Conservation (phyloP, 2,329 filamentous ascomycete genomes). For the Pseudocercospora musae region DNA sequence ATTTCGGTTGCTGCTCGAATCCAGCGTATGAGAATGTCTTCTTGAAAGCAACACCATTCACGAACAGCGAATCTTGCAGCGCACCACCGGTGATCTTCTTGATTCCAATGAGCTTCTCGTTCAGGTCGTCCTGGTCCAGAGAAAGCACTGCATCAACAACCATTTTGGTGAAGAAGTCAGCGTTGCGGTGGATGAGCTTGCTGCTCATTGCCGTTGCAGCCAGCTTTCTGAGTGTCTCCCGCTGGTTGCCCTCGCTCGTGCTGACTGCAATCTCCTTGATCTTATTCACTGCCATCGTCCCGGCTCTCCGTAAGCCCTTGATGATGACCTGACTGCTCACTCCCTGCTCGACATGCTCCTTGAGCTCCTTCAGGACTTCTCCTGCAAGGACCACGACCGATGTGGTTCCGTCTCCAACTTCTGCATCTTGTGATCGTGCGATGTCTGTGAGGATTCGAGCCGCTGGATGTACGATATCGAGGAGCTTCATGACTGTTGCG, state of each 20-base stretch:
- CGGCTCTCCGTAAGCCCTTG: conserved; percentile 87
- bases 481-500: conserved; percentile 98
- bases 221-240: conserved; percentile 84
- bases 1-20: conserved; percentile 98
- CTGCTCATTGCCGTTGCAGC: conserved; percentile 98
- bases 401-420: conserved; percentile 96
- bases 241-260: conserved; percentile 76
- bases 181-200: conserved; percentile 97
- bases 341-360: conserved; percentile 92
- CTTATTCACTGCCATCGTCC: conserved; percentile 92
- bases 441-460: conserved; percentile 97
- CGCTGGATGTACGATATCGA: conserved; percentile 97
- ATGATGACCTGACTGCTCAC: conserved; percentile 97
- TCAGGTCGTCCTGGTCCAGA: conserved; percentile 92
- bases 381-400: conserved; percentile 97
- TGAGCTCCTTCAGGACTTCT: conserved; percentile 94
- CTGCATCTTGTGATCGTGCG: conserved; percentile 95
- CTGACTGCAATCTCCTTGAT: conserved; percentile 94
- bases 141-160: conserved; percentile 95
- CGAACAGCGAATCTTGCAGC: conserved; percentile 91
- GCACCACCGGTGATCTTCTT: conserved; percentile 98
- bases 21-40: conserved; percentile 99
- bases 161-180: conserved; percentile 98
- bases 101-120: conserved; percentile 95
- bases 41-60: conserved; percentile 98